Conservation (phyloP, 2,329 filamentous ascomycete genomes). For the Stachybotrys echinatus region DNA sequence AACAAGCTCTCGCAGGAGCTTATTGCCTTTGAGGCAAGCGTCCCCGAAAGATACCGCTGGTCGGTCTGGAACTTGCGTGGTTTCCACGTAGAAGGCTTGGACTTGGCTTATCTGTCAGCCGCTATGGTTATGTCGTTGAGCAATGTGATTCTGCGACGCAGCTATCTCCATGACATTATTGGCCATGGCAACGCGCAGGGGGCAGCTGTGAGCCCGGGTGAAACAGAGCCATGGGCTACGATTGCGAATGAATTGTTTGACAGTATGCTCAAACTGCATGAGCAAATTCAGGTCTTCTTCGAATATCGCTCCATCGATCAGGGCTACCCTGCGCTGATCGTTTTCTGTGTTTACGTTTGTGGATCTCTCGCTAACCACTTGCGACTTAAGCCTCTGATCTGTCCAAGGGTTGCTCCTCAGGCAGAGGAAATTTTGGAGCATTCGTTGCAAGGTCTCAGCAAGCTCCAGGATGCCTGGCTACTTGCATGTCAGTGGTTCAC, state of each 20-base stretch:
- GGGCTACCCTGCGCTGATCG: slow-evolving; percentile 1
- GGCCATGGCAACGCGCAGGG: background rate
- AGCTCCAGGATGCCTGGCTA: background rate
- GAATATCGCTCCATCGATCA: background rate
- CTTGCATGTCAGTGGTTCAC: background rate
- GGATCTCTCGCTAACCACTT: slow-evolving; percentile 1
- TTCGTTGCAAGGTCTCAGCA: background rate
- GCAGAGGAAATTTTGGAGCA: background rate
- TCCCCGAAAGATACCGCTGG: background rate
- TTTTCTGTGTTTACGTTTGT: background rate
- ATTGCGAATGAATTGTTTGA: background rate
- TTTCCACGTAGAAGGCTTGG: background rate
- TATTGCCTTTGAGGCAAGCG: background rate
- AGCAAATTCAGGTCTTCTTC: background rate
- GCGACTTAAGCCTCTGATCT: background rate
- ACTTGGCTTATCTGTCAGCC: background rate
- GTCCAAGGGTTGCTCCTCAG: background rate
- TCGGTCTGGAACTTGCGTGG: slow-evolving; percentile 1
- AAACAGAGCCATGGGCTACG: background rate
- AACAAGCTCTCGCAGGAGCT: background rate
- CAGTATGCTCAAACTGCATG: background rate
- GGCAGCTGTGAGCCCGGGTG: background rate
- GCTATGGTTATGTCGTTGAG: background rate
- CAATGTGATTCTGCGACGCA: background rate
- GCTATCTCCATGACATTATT: background rate